Conservation (phyloP, 176 grass and related monocot genomes). For the Juncus inflexus region DNA sequence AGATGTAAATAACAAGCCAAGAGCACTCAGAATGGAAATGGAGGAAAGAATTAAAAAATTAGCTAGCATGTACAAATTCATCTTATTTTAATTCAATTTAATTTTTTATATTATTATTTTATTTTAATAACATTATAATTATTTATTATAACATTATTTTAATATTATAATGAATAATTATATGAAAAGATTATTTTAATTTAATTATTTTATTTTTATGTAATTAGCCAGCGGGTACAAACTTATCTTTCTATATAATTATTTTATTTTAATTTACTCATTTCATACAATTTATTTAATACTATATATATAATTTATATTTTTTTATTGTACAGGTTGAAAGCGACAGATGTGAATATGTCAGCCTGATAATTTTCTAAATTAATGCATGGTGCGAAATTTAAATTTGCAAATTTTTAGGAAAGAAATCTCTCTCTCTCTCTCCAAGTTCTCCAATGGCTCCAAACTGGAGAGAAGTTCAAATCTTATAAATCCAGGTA, state of each 20-base stretch:
- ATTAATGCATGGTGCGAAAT: conserved; percentile 74
- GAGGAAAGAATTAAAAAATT: conserved; percentile 85
- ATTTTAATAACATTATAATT: neutral
- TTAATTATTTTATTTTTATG: too few relatives aligned
- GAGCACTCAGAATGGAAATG: conserved; percentile 83
- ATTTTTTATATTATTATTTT: neutral
- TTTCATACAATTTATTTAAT: too few relatives aligned
- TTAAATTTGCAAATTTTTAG: conserved; percentile 91
- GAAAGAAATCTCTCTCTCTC: conserved; percentile 48
- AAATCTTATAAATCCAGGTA: conserved; percentile 85
- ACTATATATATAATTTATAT: too few relatives aligned
- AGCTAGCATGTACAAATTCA: conserved; percentile 58
- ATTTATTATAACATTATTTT: too few relatives aligned
- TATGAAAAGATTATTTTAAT: too few relatives aligned
- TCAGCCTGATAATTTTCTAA: conserved; percentile 90
- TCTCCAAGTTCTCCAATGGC: conserved; percentile 95
- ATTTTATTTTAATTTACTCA: too few relatives aligned
- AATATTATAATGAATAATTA: too few relatives aligned
- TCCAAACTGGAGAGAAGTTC: conserved; percentile 86
- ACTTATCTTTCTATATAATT: too few relatives aligned
- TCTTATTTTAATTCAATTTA: conserved; percentile 24
- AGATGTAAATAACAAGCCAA: conserved; percentile 79
- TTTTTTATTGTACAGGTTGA: conserved; percentile 69
- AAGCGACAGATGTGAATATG: conserved; percentile 85
- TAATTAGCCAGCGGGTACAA: too few relatives aligned